Percentiles rank a stretch among this genome's conserved stretches.
Conservation (phyloP, 371 early-diverging fungal species). For the Nematocida homosporus region DNA sequence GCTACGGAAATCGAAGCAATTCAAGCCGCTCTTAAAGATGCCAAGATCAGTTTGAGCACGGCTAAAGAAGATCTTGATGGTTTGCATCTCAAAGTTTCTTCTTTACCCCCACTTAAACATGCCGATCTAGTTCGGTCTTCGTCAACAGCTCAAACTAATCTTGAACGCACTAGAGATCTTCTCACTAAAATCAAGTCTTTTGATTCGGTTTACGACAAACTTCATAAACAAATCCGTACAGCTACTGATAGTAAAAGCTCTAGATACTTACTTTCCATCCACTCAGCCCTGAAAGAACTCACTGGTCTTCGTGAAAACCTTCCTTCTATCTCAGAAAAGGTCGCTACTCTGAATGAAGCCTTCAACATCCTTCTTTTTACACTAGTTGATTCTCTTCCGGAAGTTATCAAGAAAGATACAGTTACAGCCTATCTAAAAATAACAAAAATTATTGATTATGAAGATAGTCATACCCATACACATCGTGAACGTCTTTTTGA, state of each 20-base stretch:
- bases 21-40: background rate
- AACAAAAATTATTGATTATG: conserved; percentile 7
- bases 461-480: background rate
- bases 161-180: conserved; percentile 22
- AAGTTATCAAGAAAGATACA: conserved; percentile 16
- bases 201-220: conserved; percentile 16
- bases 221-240: conserved; percentile 12
- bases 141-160: conserved; percentile 28
- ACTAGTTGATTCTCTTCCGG: conserved; percentile 32
- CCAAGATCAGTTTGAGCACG: background rate
- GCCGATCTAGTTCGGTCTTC: conserved; percentile 10
- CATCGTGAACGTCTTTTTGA: conserved; percentile 37
- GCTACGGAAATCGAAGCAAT: conserved; percentile 21
- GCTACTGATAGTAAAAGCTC: conserved; percentile 1
- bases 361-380: conserved; percentile 29
- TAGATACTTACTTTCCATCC: conserved; percentile 1
- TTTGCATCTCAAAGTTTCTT: background rate
- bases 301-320: background rate
- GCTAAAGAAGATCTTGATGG: conserved; percentile 5
- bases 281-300: conserved; percentile 10
- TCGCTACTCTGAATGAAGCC: background rate
- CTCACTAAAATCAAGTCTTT: conserved; percentile 18
- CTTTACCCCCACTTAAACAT: conserved; percentile 6
- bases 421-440: conserved; percentile 32
- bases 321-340: conserved; percentile 42